Evolutionary conservation across 139 green algal genomes (phyloP).

Genomic region (Volvox africanus): DNA sequence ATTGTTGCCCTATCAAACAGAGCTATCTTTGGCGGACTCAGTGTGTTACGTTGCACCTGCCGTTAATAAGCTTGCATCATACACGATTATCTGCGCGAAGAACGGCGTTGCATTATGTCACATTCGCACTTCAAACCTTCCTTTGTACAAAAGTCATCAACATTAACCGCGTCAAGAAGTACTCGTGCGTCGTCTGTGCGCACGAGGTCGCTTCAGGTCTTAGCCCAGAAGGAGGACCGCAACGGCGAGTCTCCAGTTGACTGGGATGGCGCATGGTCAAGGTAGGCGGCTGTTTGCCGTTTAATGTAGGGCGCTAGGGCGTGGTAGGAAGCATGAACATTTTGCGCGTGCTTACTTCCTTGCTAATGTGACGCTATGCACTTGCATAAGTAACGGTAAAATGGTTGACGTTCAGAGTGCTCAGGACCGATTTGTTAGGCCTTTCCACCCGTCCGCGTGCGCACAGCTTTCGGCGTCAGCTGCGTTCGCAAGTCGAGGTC

Average conservation of each 20-base stretch:
- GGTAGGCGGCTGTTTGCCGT: neutral
- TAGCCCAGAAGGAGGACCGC: neutral
- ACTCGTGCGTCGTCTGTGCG: too few relatives aligned
- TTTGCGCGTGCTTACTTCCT: too few relatives aligned
- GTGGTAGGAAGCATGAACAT: neutral
- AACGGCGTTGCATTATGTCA: too few relatives aligned
- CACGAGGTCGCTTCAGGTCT: neutral
- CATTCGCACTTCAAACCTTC: neutral
- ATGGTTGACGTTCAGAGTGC: neutral
- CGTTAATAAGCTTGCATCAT: neutral
- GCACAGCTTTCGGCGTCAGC: constrained; percentile 35
- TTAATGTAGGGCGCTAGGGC: neutral
- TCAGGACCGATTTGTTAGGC: too few relatives aligned
- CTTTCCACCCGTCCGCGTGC: neutral
- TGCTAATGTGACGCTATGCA: too few relatives aligned
- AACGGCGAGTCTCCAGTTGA: neutral
- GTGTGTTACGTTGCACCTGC: too few relatives aligned
- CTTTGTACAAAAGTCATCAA: neutral
- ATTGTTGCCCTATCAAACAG: too few relatives aligned
- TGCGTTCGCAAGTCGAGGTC: constrained; percentile 31
- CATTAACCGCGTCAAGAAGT: too few relatives aligned
- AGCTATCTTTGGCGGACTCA: too few relatives aligned
- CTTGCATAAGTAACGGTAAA: neutral
- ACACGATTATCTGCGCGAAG: neutral
- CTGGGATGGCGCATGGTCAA: constrained; percentile 34